Base-by-base conservation (phyloP, 257 asterid genomes). In the Gardenia jasminoides region DNA sequence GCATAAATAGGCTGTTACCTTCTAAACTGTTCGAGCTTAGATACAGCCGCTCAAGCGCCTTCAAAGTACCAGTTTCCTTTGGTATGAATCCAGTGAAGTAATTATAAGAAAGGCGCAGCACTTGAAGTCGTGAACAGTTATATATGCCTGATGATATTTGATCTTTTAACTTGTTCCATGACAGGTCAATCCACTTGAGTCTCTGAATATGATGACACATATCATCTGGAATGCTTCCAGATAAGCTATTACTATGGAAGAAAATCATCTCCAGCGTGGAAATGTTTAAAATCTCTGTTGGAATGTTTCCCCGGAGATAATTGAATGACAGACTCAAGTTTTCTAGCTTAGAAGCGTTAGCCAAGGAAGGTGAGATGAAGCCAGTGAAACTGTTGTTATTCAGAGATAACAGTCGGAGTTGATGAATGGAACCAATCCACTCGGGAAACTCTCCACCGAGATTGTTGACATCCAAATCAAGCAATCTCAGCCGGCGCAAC, bases 31-130 rank as follows among this genome's bases (percentile, higher is more conserved):
- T 74, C 3, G 0, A 2, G n/a, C 46, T 56, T 7, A 83, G 81
- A 70, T 65, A 19, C 3, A 85, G 26, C 67, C 4, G n/a, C 77
- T 74, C 59, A 67, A 85, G 80, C 66, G 20, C 68, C 74, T 72
- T 76, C 44, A 85, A 62, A 48, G 68, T 72, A 30, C 84, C 66
- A 62, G 83, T 78, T 10, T 22, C 75, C 26, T 28, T 54, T 2
- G 86, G 86, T 41, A 87, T 19, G 28, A 30, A 64, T 78, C 83
- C 88, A n/a, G 26, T 13, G 67, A 87, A 67, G 67, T n/a, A n/a
- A 72, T 85, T 87, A 0, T 6, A 0, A 10, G 82, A 79, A 46
- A 84, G 26, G 7, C 71, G 41, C 66, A 81, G 65, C 12, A 4
- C 15, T 43, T 7, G 26, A 26, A 84, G 83, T 24, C 67, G 16